These are phyloP conservation scores for Xylariaceae sp. DNA, from an alignment of 2,329 filamentous ascomycete genomes.

Conservation along the genomic window DNA sequence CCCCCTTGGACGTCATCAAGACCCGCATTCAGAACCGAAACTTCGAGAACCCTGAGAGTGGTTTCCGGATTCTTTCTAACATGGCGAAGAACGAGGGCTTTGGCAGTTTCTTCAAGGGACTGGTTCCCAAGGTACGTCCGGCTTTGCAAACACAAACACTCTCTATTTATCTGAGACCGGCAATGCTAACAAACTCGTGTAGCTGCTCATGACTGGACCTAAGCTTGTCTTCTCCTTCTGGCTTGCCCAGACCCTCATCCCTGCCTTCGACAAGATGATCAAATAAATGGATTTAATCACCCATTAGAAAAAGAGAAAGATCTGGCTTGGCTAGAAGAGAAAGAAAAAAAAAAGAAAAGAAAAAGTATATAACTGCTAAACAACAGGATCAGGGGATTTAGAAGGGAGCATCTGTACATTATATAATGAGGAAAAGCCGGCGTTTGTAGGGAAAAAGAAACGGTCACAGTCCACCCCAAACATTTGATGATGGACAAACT, in stretches of 20 bases:
- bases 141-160: not conserved
- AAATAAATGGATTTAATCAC: conserved; percentile 20
- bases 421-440: conserved; percentile 21
- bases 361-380: conserved; percentile 15
- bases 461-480: conserved; percentile 4
- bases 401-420: conserved; percentile 11
- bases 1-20: conserved; percentile 95
- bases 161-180: not conserved
- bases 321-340: not conserved
- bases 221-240: conserved; percentile 99
- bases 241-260: conserved; percentile 97
- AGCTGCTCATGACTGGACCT: conserved; percentile 96
- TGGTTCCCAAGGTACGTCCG: conserved; percentile 74
- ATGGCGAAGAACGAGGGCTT: conserved; percentile 90
- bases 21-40: conserved; percentile 97
- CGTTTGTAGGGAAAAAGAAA: conserved; percentile 15
- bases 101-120: conserved; percentile 91
- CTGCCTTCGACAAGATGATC: conserved; percentile 65
- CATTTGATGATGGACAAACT: conserved; percentile 7
- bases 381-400: conserved; percentile 6
- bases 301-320: not conserved
- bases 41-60: conserved; percentile 95
- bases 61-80: conserved; percentile 83
- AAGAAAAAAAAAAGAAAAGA: not conserved
- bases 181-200: conserved; percentile 17